A percentile compares a stretch with the other conserved stretches of the same genome.
These are phyloP conservation scores for Xylaria longipes DNA, from an alignment of 495 filamentous ascomycete genomes.

Conservation along the genomic window DNA sequence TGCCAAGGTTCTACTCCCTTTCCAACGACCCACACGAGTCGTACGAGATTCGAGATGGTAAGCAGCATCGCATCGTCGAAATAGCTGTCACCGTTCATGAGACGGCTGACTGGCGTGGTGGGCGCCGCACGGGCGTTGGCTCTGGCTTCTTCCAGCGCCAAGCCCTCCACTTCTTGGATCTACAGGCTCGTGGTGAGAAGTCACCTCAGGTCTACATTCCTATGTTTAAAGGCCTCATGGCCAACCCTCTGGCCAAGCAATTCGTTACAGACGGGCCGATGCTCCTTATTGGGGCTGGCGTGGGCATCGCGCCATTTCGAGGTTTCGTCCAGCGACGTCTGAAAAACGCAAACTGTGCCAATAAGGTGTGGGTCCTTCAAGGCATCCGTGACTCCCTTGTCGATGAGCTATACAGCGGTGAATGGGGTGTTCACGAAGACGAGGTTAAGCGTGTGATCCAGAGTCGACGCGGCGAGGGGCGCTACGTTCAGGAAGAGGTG, in stretches of 20 bases:
- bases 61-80: conserved; percentile 85
- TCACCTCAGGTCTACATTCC: conserved; percentile 74
- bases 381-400: conserved; percentile 91
- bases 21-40: conserved; percentile 94
- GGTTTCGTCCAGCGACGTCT: conserved; percentile 96
- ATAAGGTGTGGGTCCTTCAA: conserved; percentile 99
- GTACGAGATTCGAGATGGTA: conserved; percentile 67
- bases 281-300: conserved; percentile 95
- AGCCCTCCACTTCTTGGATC: conserved; percentile 70
- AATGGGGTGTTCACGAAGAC: conserved; percentile 92
- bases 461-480: conserved; percentile 75
- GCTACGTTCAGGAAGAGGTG: conserved; percentile 89
- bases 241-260: conserved; percentile 88
- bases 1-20: conserved; percentile 98
- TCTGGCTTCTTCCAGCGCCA: conserved; percentile 87
- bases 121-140: conserved; percentile 71
- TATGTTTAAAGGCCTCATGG: conserved; percentile 99
- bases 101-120: conserved; percentile 76
- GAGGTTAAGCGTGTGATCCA: conserved; percentile 95
- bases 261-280: conserved; percentile 94
- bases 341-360: conserved; percentile 95
- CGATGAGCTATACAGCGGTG: conserved; percentile 94
- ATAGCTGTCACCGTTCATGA: conserved; percentile 95
- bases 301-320: conserved; percentile 95
- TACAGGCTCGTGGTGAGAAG: conserved; percentile 62